These are phyloP conservation scores for Cyberlindnera mississippiensis DNA, from an alignment of 805 yeast species.

Conservation along the genomic window DNA sequence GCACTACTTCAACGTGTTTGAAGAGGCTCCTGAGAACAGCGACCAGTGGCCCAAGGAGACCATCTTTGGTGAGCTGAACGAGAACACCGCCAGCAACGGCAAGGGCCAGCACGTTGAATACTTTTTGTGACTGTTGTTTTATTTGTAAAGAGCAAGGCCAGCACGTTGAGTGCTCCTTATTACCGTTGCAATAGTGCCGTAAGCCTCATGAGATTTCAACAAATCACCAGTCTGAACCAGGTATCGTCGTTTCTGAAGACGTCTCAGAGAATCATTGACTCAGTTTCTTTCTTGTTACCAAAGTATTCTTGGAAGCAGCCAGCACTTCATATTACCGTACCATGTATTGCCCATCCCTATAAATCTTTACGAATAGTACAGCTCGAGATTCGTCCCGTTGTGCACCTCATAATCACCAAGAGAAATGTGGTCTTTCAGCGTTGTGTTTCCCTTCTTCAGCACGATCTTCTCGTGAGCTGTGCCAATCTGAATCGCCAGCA, in stretches of 20 bases:
- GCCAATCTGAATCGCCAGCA: constrained; percentile 80
- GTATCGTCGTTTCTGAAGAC: too few relatives aligned
- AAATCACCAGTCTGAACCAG: too few relatives aligned
- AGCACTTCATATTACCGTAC: too few relatives aligned
- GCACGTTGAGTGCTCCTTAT: constrained; percentile 51
- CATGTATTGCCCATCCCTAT: too few relatives aligned
- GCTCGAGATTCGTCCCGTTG: constrained; percentile 80
- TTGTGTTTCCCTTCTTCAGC: constrained; percentile 80
- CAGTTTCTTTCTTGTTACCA: too few relatives aligned
- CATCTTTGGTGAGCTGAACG: constrained; percentile 15
- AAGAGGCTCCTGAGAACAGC: constrained; percentile 93
- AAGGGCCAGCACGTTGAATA: constrained; percentile 46
- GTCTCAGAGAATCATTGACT: too few relatives aligned
- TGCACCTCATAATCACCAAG: constrained; percentile 94
- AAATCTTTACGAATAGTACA: constrained; percentile 62
- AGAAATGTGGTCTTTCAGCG: constrained; percentile 84
- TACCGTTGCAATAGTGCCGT: too few relatives aligned
- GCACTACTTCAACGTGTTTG: constrained; percentile 84
- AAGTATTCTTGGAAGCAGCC: too few relatives aligned
- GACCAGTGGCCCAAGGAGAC: constrained; percentile 34
- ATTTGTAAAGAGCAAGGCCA: too few relatives aligned
- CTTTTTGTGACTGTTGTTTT: constrained; percentile 41
- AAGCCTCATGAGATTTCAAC: too few relatives aligned
- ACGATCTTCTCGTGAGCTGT: constrained; percentile 58
- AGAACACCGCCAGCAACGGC: constrained; percentile 1